Conservation (phyloP, 768 basidiomycete species). For the Tylopilus felleus region DNA sequence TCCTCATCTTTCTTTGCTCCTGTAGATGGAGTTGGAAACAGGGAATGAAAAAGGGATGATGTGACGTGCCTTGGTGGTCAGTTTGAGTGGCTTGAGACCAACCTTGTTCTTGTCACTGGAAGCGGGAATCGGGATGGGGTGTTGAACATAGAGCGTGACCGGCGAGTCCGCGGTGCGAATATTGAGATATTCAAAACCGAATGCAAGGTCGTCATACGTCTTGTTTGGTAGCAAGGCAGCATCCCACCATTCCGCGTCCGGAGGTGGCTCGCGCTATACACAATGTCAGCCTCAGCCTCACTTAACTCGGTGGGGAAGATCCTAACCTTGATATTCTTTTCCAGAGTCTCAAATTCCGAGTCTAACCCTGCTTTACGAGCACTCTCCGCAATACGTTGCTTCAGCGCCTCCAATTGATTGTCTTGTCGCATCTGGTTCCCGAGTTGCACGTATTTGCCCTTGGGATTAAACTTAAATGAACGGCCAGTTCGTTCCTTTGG, state of each 20-base stretch:
- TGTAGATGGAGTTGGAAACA: slow-evolving; percentile 15
- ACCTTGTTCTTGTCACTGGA: slow-evolving; percentile 82
- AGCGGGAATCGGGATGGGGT: slow-evolving; percentile 94
- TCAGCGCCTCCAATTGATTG: slow-evolving; percentile 82
- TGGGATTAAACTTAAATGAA: slow-evolving; percentile 82
- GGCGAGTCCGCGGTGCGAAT: slow-evolving; percentile 68
- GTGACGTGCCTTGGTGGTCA: slow-evolving; percentile 75
- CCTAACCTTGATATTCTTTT: slow-evolving; percentile 82
- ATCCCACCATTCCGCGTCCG: slow-evolving; percentile 98
- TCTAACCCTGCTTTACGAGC: slow-evolving; percentile 93
- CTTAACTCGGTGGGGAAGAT: background rate
- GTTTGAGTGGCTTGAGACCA: slow-evolving; percentile 79
- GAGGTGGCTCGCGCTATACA: slow-evolving; percentile 77
- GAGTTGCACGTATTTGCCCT: slow-evolving; percentile 84
- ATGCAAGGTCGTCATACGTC: slow-evolving; percentile 70
- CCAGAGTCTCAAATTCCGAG: slow-evolving; percentile 86
- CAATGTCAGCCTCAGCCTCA: slow-evolving; percentile 2
- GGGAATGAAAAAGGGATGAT: background rate
- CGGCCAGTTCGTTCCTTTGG: slow-evolving; percentile 69
- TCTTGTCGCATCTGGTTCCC: slow-evolving; percentile 72
- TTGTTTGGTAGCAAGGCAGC: slow-evolving; percentile 76
- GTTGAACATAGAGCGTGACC: slow-evolving; percentile 89
- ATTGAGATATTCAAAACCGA: slow-evolving; percentile 55
- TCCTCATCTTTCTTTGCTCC: slow-evolving; percentile 98
- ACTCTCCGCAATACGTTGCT: slow-evolving; percentile 89